These are phyloP conservation scores for Volvox reticuliferus DNA, from an alignment of 139 green algal genomes.

Conservation along the genomic window DNA sequence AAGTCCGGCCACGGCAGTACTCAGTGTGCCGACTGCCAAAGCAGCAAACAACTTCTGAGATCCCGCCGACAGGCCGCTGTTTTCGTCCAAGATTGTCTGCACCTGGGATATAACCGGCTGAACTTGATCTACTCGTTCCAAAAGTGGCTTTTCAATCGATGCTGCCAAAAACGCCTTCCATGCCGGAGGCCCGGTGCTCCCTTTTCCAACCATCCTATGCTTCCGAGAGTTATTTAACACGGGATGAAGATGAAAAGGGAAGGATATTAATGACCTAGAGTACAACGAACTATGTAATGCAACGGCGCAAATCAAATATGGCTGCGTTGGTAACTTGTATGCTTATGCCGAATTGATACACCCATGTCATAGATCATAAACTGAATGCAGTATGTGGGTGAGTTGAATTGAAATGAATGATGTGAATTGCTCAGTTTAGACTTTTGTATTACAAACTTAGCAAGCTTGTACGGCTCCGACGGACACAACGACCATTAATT, in stretches of 20 bases:
- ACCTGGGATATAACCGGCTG: neutral
- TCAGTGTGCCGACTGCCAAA: neutral
- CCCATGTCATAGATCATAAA: too few species aligned
- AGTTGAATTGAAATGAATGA: too few species aligned
- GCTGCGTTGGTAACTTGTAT: too few species aligned
- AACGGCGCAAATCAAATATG: too few species aligned
- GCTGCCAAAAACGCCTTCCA: constrained; percentile 20
- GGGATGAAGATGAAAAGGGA: neutral
- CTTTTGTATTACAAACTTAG: too few species aligned
- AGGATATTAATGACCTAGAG: too few species aligned
- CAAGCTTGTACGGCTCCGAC: too few species aligned
- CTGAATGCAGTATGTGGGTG: too few species aligned
- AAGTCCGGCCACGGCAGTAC: neutral
- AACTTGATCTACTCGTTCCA: neutral
- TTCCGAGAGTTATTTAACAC: neutral
- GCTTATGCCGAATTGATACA: too few species aligned
- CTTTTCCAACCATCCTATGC: neutral
- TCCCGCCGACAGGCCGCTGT: neutral
- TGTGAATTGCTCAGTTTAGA: too few species aligned
- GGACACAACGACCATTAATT: too few species aligned
- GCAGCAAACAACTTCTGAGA: neutral
- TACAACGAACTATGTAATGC: too few species aligned
- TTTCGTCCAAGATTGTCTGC: neutral
- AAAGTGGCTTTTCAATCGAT: neutral
- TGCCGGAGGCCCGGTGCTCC: neutral